Conservation (phyloP, 208 protist genomes). For the Blastocrithidia nonstop region DNA sequence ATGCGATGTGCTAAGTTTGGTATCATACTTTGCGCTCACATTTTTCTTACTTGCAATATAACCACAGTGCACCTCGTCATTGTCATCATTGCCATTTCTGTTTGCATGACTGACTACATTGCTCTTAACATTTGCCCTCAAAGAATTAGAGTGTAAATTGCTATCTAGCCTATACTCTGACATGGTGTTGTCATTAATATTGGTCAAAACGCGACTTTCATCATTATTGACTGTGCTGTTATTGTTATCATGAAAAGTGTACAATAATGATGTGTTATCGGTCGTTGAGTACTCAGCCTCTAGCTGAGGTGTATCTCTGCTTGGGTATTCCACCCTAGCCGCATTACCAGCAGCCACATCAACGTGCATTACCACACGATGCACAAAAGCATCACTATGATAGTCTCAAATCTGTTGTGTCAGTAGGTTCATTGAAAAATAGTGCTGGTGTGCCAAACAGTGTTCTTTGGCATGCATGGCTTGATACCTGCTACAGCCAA, state of each 20-base stretch:
- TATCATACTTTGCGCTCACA: conserved; percentile 70
- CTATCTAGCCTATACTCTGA: too few relatives aligned
- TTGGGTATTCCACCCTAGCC: conserved; percentile 54
- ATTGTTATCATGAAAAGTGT: too few relatives aligned
- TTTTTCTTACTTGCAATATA: conserved; percentile 38
- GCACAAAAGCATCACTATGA: conserved; percentile 77
- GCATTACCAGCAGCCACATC: conserved; percentile 37
- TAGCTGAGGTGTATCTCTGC: conserved; percentile 25
- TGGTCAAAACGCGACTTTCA: too few relatives aligned
- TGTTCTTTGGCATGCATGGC: conserved; percentile 82
- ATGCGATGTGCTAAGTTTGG: conserved; percentile 51
- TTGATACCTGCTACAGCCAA: conserved; percentile 86
- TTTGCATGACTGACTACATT: too few relatives aligned
- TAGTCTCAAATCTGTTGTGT: conserved; percentile 91
- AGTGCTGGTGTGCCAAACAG: conserved; percentile 34
- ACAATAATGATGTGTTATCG: too few relatives aligned
- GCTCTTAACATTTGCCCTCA: too few relatives aligned
- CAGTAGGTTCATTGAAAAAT: conserved; percentile 80
- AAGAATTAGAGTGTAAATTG: too few relatives aligned
- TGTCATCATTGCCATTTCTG: not conserved
- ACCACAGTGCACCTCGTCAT: not conserved
- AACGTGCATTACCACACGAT: conserved; percentile 56
- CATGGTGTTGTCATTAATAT: not conserved
- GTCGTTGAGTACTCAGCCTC: too few relatives aligned
- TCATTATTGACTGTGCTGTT: too few relatives aligned